These are phyloP conservation scores for Aspergillus carlsbadensis DNA, from an alignment of 495 filamentous ascomycete species.

Conservation along the genomic window DNA sequence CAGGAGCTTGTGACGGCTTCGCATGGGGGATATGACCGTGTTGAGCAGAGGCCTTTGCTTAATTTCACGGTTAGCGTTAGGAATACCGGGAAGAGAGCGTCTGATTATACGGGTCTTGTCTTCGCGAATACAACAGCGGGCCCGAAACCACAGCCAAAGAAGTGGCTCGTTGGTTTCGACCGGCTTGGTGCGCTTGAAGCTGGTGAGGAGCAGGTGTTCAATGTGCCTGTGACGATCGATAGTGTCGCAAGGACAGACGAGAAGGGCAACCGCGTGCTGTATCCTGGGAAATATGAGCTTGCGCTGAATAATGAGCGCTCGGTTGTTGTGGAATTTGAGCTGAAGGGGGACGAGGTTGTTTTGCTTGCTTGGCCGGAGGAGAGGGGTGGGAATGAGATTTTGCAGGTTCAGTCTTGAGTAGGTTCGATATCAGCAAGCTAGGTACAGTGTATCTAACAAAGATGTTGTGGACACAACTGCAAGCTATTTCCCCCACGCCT, in stretches of 20 bases:
- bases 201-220: conserved; percentile 32
- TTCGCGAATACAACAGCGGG: conserved; percentile 57
- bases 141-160: conserved; percentile 60
- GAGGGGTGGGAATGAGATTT: not conserved
- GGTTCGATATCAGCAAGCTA: too few species aligned
- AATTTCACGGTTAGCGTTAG: conserved; percentile 40
- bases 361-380: conserved; percentile 36
- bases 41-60: conserved; percentile 42
- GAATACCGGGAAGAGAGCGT: conserved; percentile 55
- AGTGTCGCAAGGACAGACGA: conserved; percentile 58
- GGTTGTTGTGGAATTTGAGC: conserved; percentile 26
- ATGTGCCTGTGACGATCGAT: conserved; percentile 54
- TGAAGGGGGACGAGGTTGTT: conserved; percentile 31
- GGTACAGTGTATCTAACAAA: too few species aligned
- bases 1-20: conserved; percentile 24
- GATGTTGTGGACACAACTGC: too few species aligned
- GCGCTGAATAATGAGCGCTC: conserved; percentile 50
- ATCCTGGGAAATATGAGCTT: conserved; percentile 63
- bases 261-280: conserved; percentile 59
- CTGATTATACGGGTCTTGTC: conserved; percentile 59
- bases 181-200: conserved; percentile 48
- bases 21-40: conserved; percentile 24
- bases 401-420: too few species aligned
- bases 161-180: conserved; percentile 60
- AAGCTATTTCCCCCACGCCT: too few species aligned